A percentile compares a stretch with the other conserved stretches of the same genome.
Conservation (phyloP, 2,329 filamentous ascomycete genomes). For the Aureobasidium sp. region DNA sequence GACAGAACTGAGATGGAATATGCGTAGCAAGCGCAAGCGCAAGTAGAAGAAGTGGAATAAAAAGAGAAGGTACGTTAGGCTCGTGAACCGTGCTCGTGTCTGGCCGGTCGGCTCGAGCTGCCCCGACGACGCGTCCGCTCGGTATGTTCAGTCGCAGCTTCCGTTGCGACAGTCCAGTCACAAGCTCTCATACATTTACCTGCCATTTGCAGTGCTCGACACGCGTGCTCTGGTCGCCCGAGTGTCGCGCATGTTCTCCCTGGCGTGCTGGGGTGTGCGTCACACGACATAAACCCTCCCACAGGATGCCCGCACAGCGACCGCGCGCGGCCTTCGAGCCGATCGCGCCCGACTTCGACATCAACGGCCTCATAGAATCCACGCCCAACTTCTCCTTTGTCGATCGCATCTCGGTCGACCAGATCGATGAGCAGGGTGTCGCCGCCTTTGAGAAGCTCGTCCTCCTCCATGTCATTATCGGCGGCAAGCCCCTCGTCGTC, state of each 20-base stretch:
- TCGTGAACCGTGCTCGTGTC: slow-evolving; percentile 2
- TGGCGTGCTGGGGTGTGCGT: neutral
- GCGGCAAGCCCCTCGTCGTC: slow-evolving; percentile 82
- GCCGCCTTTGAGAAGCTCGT: slow-evolving; percentile 82
- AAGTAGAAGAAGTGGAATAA: neutral
- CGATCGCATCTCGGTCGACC: slow-evolving; percentile 67
- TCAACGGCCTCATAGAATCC: slow-evolving; percentile 66
- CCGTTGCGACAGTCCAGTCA: neutral
- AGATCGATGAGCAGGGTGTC: slow-evolving; percentile 69
- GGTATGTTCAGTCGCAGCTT: slow-evolving; percentile 5
- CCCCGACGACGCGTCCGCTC: slow-evolving; percentile 2
- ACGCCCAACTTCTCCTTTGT: slow-evolving; percentile 84
- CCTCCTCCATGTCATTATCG: slow-evolving; percentile 71
- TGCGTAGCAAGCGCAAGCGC: neutral
- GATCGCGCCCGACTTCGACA: slow-evolving; percentile 76
- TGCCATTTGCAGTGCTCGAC: neutral
- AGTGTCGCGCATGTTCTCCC: neutral
- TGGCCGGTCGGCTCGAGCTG: neutral
- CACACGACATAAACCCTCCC: neutral
- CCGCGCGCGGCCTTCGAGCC: slow-evolving; percentile 88
- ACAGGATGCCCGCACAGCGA: slow-evolving; percentile 65
- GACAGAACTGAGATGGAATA: neutral
- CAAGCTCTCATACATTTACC: neutral
- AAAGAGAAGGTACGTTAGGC: neutral
- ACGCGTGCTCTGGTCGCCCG: neutral